These are phyloP conservation scores for Aspergillus tanneri DNA, from an alignment of 2,329 filamentous ascomycete species.

Conservation along the genomic window DNA sequence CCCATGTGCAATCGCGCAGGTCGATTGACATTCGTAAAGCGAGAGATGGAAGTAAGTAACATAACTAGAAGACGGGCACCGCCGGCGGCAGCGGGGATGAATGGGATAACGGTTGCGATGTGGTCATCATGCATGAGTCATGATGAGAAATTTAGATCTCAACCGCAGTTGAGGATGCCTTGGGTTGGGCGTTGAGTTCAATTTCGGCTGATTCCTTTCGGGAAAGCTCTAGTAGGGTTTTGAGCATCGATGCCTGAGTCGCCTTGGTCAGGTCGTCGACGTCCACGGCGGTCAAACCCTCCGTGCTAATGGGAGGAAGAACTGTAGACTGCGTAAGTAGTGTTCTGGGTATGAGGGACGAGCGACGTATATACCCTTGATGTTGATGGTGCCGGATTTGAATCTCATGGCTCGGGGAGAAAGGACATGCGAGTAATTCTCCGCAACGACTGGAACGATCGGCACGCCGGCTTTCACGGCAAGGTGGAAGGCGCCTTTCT, in stretches of 20 bases:
- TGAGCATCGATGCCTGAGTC: conserved; percentile 73
- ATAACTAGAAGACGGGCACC: background rate
- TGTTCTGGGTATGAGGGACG: too few species aligned
- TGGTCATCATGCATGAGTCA: too few species aligned
- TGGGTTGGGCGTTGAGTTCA: conserved; percentile 18
- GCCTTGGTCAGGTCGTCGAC: conserved; percentile 70
- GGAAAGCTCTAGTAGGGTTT: conserved; percentile 50
- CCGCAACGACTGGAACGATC: conserved; percentile 79
- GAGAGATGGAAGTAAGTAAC: too few species aligned
- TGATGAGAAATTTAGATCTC: conserved; percentile 33
- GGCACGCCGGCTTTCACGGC: conserved; percentile 92
- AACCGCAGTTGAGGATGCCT: conserved; percentile 34
- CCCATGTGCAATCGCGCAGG: too few species aligned
- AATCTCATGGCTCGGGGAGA: conserved; percentile 65
- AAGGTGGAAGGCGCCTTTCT: conserved; percentile 97
- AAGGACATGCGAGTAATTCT: conserved; percentile 75
- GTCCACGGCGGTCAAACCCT: conserved; percentile 69
- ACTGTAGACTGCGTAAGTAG: too few species aligned
- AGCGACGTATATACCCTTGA: conserved; percentile 60
- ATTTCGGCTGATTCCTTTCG: conserved; percentile 23
- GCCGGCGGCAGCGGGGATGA: background rate
- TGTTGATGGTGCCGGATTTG: conserved; percentile 66
- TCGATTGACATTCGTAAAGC: too few species aligned
- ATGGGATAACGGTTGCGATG: too few species aligned
- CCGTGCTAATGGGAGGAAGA: conserved; percentile 75